phyloP scores from a whole-genome alignment of 495 filamentous ascomycete genomes.

The Tuber calosporum region DNA sequence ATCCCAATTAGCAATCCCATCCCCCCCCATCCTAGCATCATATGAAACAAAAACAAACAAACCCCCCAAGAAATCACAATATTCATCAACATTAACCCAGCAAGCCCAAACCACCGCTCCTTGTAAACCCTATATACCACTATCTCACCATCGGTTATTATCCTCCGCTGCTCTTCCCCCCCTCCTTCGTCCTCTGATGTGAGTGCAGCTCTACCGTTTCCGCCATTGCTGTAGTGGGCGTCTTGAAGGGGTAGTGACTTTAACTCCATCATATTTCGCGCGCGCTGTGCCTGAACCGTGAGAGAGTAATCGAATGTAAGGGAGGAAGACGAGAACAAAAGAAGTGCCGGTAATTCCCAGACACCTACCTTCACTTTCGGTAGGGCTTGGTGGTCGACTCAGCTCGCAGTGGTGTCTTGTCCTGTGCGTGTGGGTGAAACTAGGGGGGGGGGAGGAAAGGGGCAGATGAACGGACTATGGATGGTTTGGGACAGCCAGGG shows the following conservation, averaged over 20 bases:
- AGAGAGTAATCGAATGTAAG: not conserved
- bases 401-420: not conserved
- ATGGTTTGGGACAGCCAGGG: not conserved
- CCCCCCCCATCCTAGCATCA: not conserved
- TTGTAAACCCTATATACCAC: conserved; percentile 70
- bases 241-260: not conserved
- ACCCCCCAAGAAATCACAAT: conserved; percentile 94
- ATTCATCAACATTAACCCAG: conserved; percentile 77
- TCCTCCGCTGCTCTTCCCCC: not conserved
- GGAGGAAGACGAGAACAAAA: not conserved
- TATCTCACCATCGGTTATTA: not conserved
- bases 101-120: conserved; percentile 79
- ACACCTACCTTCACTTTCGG: not conserved
- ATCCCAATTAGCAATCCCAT: conserved; percentile 1
- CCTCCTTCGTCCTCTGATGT: not conserved
- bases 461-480: not conserved
- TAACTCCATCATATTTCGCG: not conserved
- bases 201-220: not conserved
- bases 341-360: not conserved
- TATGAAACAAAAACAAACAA: conserved; percentile 44
- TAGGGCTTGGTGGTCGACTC: not conserved
- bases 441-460: not conserved
- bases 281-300: not conserved
- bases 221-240: not conserved
- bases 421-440: not conserved